phyloP scores from a whole-genome alignment of 164 flowering plant genomes.

The Taxillus chinensis region DNA sequence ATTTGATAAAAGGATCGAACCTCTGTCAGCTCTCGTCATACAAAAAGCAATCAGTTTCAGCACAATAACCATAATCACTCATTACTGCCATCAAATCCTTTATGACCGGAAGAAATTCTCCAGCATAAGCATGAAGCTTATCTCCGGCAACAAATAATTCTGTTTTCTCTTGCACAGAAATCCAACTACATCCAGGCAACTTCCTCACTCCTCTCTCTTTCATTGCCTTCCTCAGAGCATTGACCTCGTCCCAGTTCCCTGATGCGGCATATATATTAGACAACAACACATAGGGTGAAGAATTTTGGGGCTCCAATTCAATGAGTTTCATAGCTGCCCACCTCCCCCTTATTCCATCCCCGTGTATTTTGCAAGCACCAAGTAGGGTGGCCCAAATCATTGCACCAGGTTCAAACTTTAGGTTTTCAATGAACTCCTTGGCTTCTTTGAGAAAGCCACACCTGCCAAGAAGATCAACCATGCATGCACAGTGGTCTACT shows the following conservation, averaged over 20 bases:
- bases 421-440: slow-evolving; percentile 41
- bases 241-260: slow-evolving; percentile 64
- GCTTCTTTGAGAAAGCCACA: slow-evolving; percentile 77
- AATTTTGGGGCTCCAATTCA: slow-evolving; percentile 56
- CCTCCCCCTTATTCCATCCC: slow-evolving; percentile 52
- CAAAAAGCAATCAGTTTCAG: slow-evolving; percentile 10
- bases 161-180: slow-evolving; percentile 40
- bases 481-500: slow-evolving; percentile 72
- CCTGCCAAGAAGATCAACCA: slow-evolving; percentile 84
- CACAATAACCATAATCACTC: slow-evolving; percentile 34
- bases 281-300: slow-evolving; percentile 75
- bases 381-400: slow-evolving; percentile 74
- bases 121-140: slow-evolving; percentile 39
- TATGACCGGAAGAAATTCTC: slow-evolving; percentile 34
- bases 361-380: slow-evolving; percentile 68
- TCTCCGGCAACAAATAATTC: slow-evolving; percentile 65
- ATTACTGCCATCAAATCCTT: slow-evolving; percentile 31
- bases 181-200: slow-evolving; percentile 83
- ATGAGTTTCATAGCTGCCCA: slow-evolving; percentile 68
- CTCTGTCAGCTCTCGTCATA: slow-evolving; percentile 7
- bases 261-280: slow-evolving; percentile 66
- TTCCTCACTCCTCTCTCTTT: slow-evolving; percentile 56
- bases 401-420: slow-evolving; percentile 47
- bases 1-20: background rate
- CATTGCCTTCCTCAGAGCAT: slow-evolving; percentile 58